Base-by-base conservation (phyloP, 2,329 filamentous ascomycete species). In the Fusarium camptoceras region DNA sequence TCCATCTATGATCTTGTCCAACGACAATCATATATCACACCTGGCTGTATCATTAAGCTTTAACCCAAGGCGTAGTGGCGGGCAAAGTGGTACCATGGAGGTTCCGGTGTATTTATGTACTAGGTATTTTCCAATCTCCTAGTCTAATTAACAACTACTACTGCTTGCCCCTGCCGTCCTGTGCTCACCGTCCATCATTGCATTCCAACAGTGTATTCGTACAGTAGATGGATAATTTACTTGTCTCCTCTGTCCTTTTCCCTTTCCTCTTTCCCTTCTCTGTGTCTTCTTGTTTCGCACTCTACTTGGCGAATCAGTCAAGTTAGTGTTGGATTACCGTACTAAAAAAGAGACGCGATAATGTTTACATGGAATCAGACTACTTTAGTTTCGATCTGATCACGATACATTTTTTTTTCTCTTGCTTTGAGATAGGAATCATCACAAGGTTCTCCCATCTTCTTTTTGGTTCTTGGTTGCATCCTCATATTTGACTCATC, bases 181-280 rank as follows among this genome's bases (percentile, higher is more conserved):
- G 42, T 64, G 49, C 43, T 64, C n/a, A 43, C 34, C 28, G 22
- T 37, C 18, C 20, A 41, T 30, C 50, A 46, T 64, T 64, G n/a
- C 59, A 64, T 44, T 56, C 43, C 46, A 59, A 46, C 42, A 31
- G 56, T 59, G 56, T 28, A 39, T 51, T 51, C 16, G 6, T 39
- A n/a, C 18, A 27, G 24, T 43, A 43, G 16, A 11, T 37, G 1
- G 3, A 10, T 51, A 27, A 9, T 31, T 8, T 51, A 50, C 18
- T 39, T 37, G 2, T 18, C 8, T 22, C 51, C 8, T 37, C 30
- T 25, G 30, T 16, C 24, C 25, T 34, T 34, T 14, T 41, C 14
- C 24, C 18, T 18, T 24, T 9, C 11, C 24, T 47, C 24, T 5
- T 25, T 39, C 27, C 42, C 25, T 20, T 47, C 14, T 12, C 6